phyloP scores from a whole-genome alignment of 1,284 basidiomycete species.

The Bjerkandera adusta region DNA sequence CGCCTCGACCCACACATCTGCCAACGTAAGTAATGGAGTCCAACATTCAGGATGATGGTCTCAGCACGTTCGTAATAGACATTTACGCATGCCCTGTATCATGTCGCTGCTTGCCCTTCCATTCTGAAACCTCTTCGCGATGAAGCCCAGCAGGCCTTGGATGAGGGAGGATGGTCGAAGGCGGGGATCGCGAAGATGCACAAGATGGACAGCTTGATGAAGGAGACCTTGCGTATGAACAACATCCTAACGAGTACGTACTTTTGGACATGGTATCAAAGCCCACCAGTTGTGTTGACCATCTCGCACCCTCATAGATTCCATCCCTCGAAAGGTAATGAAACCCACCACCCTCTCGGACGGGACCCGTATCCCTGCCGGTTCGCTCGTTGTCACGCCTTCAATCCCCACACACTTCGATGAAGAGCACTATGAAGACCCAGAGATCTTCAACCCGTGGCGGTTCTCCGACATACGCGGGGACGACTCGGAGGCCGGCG shows the following conservation, averaged over 20 bases:
- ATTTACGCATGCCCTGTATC: conserved; percentile 35
- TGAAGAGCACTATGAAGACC: conserved; percentile 30
- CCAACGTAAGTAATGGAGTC: conserved; percentile 21
- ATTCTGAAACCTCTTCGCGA: conserved; percentile 38
- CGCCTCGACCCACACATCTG: conserved; percentile 38
- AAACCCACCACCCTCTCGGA: conserved; percentile 39
- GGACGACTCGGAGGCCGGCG: conserved; percentile 20
- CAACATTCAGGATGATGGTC: not conserved
- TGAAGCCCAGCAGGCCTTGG: conserved; percentile 38
- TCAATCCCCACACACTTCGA: conserved; percentile 33
- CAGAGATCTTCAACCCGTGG: conserved; percentile 34
- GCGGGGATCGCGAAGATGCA: conserved; percentile 37
- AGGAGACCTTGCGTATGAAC: conserved; percentile 37
- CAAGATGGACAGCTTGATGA: conserved; percentile 47
- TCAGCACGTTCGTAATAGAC: conserved; percentile 17
- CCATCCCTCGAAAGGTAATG: conserved; percentile 32
- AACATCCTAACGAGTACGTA: conserved; percentile 28
- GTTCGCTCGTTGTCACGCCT: conserved; percentile 23
- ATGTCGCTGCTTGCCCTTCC: conserved; percentile 37
- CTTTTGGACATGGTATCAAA: not conserved
- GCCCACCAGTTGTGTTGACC: not conserved
- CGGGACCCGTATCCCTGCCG: conserved; percentile 38
- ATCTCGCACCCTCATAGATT: conserved; percentile 25
- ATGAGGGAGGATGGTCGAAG: conserved; percentile 44
- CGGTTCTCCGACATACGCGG: conserved; percentile 31